Evolutionary conservation across 2,329 filamentous ascomycete genomes (phyloP), one percentile per base, ranked within the genome.

Genomic region (Aspergillus clavatus): DNA sequence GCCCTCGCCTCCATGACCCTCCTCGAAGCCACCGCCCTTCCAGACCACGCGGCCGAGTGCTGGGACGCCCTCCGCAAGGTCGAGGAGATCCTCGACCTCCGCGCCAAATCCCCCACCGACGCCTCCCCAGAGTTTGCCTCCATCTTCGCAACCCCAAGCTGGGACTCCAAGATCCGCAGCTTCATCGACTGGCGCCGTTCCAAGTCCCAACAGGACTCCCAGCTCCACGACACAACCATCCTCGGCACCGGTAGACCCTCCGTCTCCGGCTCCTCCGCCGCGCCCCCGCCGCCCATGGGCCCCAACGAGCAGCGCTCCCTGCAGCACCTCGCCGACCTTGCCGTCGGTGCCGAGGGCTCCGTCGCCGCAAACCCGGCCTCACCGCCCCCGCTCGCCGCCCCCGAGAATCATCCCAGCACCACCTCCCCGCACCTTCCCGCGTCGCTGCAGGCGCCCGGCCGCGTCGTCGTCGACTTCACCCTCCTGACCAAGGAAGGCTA

Each of bases 1-100:
- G 65, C 66, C 5, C 51, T 72, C 24, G 66, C 68, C 14, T 60
- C 66, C 7, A 67, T 72, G 58, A 72, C 69, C 24, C 61, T 72
- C 6, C 60, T 72, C 2, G 69, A 72, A 46, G 61, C 67, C 3
- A 68, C 67, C 5, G 68, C 70, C 22, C 56, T 71, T 26, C 67
- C 67, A 4, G 67, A 68, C 35, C 53, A 66, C 37, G 49, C 63
- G 2, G 60, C 55, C 37, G 62, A 70, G 42, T 70, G 67, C 49
- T 71, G 68, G 67, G 57, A 61, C 5, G 47, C 60, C 0, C 61
- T 83, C n/a, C 67, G 72, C 22, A 74, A 73, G 41, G 75, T 78
- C 3, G 74, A 79, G 42, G 65, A 69, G 8, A 67, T 77, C 3
- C 66, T 78, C 36, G 69, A 73, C 29, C 62, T 68, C 7, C 72